These are phyloP conservation scores for Naganishia albida DNA, from an alignment of 1,284 basidiomycete genomes.

Conservation along the genomic window DNA sequence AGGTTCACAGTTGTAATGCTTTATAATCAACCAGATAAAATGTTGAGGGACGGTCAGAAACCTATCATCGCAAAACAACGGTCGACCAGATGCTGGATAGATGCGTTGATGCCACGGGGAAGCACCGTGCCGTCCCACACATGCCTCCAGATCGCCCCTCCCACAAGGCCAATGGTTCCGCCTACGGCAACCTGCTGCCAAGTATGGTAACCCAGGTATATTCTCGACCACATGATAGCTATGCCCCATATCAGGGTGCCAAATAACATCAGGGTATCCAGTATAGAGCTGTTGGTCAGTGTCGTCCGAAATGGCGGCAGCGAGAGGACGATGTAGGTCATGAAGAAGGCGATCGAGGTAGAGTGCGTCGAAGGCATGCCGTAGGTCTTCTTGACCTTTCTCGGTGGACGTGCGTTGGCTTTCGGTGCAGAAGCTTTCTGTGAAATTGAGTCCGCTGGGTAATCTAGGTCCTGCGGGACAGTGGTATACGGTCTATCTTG, in stretches of 20 bases:
- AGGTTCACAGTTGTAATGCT: no score
- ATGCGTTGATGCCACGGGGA: neutral
- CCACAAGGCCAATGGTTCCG: conserved; percentile 61
- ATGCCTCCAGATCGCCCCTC: conserved; percentile 61
- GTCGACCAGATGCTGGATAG: conserved; percentile 6
- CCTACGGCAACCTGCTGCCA: conserved; percentile 72
- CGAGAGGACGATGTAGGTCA: conserved; percentile 65
- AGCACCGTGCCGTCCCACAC: conserved; percentile 38
- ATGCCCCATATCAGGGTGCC: conserved; percentile 55
- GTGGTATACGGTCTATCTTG: conserved; percentile 30
- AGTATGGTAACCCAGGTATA: conserved; percentile 81
- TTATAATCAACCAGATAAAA: no score
- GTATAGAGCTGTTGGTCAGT: conserved; percentile 50
- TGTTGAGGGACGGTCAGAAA: neutral
- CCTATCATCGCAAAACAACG: conserved; percentile 10
- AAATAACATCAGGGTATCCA: conserved; percentile 9
- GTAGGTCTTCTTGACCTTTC: conserved; percentile 45
- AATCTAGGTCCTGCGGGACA: conserved; percentile 39
- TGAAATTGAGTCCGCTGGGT: conserved; percentile 34
- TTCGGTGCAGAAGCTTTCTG: conserved; percentile 16
- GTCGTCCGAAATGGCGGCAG: conserved; percentile 57
- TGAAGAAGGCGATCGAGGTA: conserved; percentile 70
- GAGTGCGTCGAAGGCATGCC: conserved; percentile 91
- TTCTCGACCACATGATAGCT: conserved; percentile 66
- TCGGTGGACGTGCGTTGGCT: conserved; percentile 3